Evolutionary conservation across 2,329 filamentous ascomycete genomes (phyloP).

Genomic region (Fusarium denticulatum): DNA sequence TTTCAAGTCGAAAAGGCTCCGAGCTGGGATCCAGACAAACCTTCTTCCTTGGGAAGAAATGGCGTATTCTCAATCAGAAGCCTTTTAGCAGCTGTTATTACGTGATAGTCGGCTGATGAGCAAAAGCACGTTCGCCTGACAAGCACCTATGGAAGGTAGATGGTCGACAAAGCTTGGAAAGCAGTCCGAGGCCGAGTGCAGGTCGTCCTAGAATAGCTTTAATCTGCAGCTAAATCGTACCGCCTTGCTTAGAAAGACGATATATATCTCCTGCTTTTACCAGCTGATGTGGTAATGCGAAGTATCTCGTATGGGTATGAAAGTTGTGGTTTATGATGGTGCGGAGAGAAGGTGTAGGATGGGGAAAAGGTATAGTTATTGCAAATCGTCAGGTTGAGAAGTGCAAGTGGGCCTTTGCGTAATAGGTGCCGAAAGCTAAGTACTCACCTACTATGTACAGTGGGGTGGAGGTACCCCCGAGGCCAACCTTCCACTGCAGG

Average conservation of each 20-base stretch:
- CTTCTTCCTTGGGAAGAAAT: not conserved
- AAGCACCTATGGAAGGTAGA: constrained; percentile 16
- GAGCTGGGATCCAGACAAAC: not conserved
- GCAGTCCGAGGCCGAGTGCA: constrained; percentile 53
- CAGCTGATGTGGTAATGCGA: constrained; percentile 17
- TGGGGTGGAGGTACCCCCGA: constrained; percentile 37
- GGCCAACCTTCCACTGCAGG: constrained; percentile 32
- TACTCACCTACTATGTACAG: constrained; percentile 25
- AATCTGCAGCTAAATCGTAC: constrained; percentile 37
- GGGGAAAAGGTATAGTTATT: constrained; percentile 45
- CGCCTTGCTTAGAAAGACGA: constrained; percentile 3
- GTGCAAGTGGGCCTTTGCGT: constrained; percentile 54
- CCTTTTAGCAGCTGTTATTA: not conserved
- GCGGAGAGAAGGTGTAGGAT: constrained; percentile 45
- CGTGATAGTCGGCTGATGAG: constrained; percentile 2
- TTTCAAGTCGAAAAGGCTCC: constrained; percentile 6
- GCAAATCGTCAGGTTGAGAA: constrained; percentile 51
- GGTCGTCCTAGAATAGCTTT: constrained; percentile 52
- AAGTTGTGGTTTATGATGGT: constrained; percentile 42
- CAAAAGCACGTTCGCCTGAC: constrained; percentile 20
- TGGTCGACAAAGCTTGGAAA: constrained; percentile 40
- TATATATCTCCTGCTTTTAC: constrained; percentile 10
- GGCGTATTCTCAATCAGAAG: not conserved
- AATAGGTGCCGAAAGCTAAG: constrained; percentile 45
- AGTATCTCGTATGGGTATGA: constrained; percentile 27